Evolutionary conservation across 306 rosid genomes (phyloP), one percentile per base, ranked within the genome.

Genomic region (Vigna radiata): DNA sequence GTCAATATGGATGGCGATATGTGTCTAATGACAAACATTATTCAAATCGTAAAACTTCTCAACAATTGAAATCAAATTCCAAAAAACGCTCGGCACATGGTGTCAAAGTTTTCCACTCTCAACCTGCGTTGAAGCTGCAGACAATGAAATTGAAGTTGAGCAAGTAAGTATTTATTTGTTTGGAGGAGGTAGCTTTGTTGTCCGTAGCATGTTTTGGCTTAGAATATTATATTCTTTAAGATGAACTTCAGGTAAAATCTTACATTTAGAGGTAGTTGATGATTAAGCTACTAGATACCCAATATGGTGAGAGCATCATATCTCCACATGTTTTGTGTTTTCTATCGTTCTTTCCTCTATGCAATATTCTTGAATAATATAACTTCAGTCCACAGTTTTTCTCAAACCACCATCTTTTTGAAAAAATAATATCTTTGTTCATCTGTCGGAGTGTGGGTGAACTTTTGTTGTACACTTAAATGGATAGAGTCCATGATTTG

Each of bases 21-120:
- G 93, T 92, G 88, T 84, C 95, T 47, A 94, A 94, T 75, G 98
- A 94, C 82, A 91, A 85, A 84, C 96, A 94, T 76, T 94, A 94
- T 86, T 90, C 96, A 36, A 90, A 85, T 73, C 89, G 97, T 80
- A 92, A 89, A 87, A 88, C 95, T 75, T 91, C 97, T 53, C 98
- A 94, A 86, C 97, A 92, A 71, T 86, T 92, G 73, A 94, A 94
- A 87, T 89, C 97, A 52, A 92, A 89, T 85, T 94, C 96, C 17
- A 89, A 92, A 87, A 94, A 88, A 29, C 96, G 98, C 82, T 86
- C 91, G 3, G 89, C 88, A 79, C 97, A 90, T 69, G 98, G 97
- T 44, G 88, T 94, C 85, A 92, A 89, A 90, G 82, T 94, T 83
- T 90, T 88, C 74, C 98, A 94, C 82, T 92, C 98, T 48, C 94